Evolutionary conservation across 805 yeast genomes (phyloP), one percentile per base, ranked within the genome.

Genomic region (Lachancea waltii): DNA sequence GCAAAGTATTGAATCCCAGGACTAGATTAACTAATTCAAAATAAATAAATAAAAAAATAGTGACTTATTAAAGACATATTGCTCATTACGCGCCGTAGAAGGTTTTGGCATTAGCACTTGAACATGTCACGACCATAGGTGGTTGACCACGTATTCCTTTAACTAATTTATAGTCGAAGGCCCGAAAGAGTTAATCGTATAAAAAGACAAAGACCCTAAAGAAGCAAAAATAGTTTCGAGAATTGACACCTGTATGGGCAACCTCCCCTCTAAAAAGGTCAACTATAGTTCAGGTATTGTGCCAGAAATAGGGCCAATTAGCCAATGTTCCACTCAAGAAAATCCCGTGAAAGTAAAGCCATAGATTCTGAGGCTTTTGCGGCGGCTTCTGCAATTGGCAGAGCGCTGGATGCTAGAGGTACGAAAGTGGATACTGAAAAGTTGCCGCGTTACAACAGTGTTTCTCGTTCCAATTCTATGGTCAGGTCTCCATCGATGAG

Each of bases 331-430:
- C 42, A 40, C 11, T 35, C 45, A 11, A 42, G 45, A 18, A 42
- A 35, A 22, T 42, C 45, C n/a, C 41, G 45, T 8, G 41, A 38
- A 24, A 27, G 40, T 8, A 34, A 30, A 21, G 26, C 38, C 9
- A 29, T 42, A 7, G 62, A 65, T 41, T 62, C 75, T 3, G 72
- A 72, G 34, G 84, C 84, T 1, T 47, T 77, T 18, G 84, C 82
- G 5, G 84, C 84, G 18, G 83, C 83, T 3, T 60, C 73, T 6
- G 75, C 75, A 3, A 69, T 73, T 42, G 79, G 79, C 2, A 60
- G 61, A 36, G 75, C 77, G 1, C 42, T 72, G 36, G 46, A 60
- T 36, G 15, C 46, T 5, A 49, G 49, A 29, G 61, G 60, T 2
- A 49, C 48, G 29, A 33, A 44, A 7, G 51, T 56, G 13, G 56